phyloP scores from a whole-genome alignment of 2,329 filamentous ascomycete genomes.

The Xylaria sp. region DNA sequence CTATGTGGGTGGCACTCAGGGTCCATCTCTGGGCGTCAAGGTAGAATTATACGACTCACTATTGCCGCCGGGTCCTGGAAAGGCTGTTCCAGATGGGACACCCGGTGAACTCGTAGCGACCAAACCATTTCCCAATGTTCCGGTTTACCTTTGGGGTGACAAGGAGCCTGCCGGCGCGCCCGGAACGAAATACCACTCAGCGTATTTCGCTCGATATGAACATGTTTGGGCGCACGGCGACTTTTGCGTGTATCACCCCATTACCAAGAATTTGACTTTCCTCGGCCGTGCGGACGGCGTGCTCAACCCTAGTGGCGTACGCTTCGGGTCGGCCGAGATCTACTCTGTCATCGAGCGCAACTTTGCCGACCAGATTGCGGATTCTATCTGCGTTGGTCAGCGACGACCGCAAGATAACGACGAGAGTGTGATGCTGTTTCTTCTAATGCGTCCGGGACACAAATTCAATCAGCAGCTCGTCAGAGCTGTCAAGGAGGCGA shows the following conservation, averaged over 20 bases:
- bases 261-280: slow-evolving; percentile 72
- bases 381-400: slow-evolving; percentile 85
- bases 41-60: slow-evolving; percentile 73
- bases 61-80: slow-evolving; percentile 58
- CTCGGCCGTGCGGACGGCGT: slow-evolving; percentile 81
- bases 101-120: slow-evolving; percentile 81
- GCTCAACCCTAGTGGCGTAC: slow-evolving; percentile 80
- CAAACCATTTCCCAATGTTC: slow-evolving; percentile 78
- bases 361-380: slow-evolving; percentile 71
- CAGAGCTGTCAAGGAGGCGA: slow-evolving; percentile 69
- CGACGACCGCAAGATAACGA: slow-evolving; percentile 67
- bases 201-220: slow-evolving; percentile 71
- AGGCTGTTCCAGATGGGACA: slow-evolving; percentile 65
- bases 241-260: slow-evolving; percentile 77
- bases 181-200: slow-evolving; percentile 67
- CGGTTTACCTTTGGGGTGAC: slow-evolving; percentile 73
- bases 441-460: slow-evolving; percentile 67
- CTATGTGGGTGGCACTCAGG: slow-evolving; percentile 66
- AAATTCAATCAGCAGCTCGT: slow-evolving; percentile 67
- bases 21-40: slow-evolving; percentile 60
- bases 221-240: slow-evolving; percentile 86
- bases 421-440: slow-evolving; percentile 66
- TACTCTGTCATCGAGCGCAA: slow-evolving; percentile 77
- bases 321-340: slow-evolving; percentile 84
- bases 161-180: slow-evolving; percentile 54